These are phyloP conservation scores for Fusarium agapanthi DNA, from an alignment of 2,329 filamentous ascomycete genomes.

Conservation along the genomic window DNA sequence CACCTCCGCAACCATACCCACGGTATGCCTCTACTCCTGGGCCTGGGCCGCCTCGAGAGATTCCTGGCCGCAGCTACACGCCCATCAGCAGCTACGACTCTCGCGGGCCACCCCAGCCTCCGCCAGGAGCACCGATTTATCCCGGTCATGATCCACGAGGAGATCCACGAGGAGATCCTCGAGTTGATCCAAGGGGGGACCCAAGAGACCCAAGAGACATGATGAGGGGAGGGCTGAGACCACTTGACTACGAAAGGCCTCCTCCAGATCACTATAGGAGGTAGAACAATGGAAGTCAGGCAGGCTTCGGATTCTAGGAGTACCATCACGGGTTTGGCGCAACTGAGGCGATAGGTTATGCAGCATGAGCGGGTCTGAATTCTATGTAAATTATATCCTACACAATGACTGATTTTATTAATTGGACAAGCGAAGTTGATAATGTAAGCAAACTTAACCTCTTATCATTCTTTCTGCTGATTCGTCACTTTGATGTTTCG, in stretches of 20 bases:
- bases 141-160: conserved; percentile 36
- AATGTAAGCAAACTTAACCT: background rate
- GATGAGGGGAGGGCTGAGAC: conserved; percentile 55
- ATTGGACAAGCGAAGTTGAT: background rate
- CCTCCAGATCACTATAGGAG: conserved; percentile 57
- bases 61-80: conserved; percentile 57
- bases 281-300: conserved; percentile 35
- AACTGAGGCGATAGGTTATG: background rate
- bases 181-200: conserved; percentile 40
- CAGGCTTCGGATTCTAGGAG: background rate
- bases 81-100: conserved; percentile 53
- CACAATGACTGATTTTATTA: background rate
- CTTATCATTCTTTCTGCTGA: background rate
- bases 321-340: background rate
- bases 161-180: conserved; percentile 43
- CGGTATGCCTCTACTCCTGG: conserved; percentile 56
- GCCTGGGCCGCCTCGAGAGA: conserved; percentile 52
- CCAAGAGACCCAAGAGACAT: conserved; percentile 38
- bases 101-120: conserved; percentile 48
- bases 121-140: conserved; percentile 47
- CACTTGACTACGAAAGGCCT: conserved; percentile 57
- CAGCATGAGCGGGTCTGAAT: background rate
- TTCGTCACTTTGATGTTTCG: background rate
- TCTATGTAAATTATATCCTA: background rate
- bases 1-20: conserved; percentile 51